Conservation (phyloP, 2,329 filamentous ascomycete species). For the Fusarium fujikuroi region DNA sequence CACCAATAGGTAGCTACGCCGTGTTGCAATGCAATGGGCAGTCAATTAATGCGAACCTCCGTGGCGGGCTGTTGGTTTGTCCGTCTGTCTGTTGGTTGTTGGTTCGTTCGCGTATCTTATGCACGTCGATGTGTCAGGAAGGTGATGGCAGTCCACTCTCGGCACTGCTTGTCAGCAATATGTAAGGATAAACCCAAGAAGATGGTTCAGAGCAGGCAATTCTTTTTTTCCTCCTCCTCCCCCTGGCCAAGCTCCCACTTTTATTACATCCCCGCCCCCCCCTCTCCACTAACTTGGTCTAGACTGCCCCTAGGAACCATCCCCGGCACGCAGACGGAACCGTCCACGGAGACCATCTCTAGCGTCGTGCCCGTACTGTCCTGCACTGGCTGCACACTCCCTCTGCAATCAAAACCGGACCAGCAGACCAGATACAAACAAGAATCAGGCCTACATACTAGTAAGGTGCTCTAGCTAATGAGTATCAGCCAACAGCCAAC, state of each 20-base stretch:
- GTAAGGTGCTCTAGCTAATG: not conserved
- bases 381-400: not conserved
- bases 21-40: not conserved
- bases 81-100: not conserved
- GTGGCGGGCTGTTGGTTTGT: not conserved
- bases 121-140: not conserved
- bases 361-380: not conserved
- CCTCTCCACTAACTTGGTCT: not conserved
- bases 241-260: conserved; percentile 6
- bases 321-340: not conserved
- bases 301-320: conserved; percentile 10
- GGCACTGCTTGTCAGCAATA: not conserved
- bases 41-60: not conserved
- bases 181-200: conserved; percentile 2
- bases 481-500: not conserved
- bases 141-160: not conserved
- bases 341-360: not conserved
- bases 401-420: not conserved
- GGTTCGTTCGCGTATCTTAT: not conserved
- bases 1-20: not conserved
- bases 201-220: conserved; percentile 4
- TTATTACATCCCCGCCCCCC: not conserved
- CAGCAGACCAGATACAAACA: not conserved
- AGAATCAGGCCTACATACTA: not conserved
- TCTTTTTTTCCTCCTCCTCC: not conserved